Evolutionary conservation across 1,284 basidiomycete species (phyloP).

Genomic region (Boletus sp.): DNA sequence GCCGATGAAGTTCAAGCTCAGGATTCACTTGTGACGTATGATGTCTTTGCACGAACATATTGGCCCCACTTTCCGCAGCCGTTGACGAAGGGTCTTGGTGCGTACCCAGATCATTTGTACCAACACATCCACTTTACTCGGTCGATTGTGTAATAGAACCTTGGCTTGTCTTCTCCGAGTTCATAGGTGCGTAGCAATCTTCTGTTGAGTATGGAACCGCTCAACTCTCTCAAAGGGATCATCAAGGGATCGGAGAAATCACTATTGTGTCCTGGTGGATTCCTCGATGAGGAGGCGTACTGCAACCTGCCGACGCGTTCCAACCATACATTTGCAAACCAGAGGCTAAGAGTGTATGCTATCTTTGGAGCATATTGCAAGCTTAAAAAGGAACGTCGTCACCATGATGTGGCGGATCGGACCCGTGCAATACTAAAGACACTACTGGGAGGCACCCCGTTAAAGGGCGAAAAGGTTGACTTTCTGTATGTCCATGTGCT

Average conservation of each 20-base stretch:
- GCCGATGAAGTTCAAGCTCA: constrained; percentile 20
- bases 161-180: constrained; percentile 66
- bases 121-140: neutral
- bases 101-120: constrained; percentile 9
- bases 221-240: constrained; percentile 48
- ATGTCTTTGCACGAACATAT: constrained; percentile 55
- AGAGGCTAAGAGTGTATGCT: constrained; percentile 53
- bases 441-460: constrained; percentile 35
- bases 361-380: constrained; percentile 60
- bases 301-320: constrained; percentile 51
- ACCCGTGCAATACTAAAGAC: constrained; percentile 55
- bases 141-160: constrained; percentile 47
- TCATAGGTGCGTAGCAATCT: constrained; percentile 54
- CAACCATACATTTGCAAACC: constrained; percentile 57
- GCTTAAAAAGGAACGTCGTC: constrained; percentile 47
- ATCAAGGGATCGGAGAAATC: constrained; percentile 68
- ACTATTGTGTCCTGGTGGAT: constrained; percentile 39
- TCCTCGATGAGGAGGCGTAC: constrained; percentile 52
- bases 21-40: constrained; percentile 48
- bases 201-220: neutral
- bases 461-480: constrained; percentile 53
- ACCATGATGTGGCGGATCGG: constrained; percentile 69
- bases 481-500: constrained; percentile 51
- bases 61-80: constrained; percentile 66
- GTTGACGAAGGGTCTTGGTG: constrained; percentile 60